Conservation (phyloP, 202 grass and related monocot species). For the Hordeum pubiflorum region DNA sequence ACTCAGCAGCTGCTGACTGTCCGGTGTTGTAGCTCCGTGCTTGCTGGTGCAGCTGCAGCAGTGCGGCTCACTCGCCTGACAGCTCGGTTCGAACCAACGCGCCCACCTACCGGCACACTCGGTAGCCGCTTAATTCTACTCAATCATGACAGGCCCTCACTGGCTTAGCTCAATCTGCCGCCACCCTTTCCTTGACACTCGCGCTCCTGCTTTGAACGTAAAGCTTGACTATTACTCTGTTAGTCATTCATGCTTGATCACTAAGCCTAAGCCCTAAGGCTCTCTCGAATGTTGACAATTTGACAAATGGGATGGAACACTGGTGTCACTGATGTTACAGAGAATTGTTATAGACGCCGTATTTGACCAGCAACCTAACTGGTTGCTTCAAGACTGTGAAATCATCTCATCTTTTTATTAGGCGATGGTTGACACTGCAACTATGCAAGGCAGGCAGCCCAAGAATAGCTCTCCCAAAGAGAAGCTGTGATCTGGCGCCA, state of each 20-base stretch:
- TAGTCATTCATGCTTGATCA: neutral
- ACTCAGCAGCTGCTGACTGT: neutral
- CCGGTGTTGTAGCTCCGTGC: neutral
- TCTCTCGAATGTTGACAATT: no score
- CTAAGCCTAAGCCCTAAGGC: neutral
- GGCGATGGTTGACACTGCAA: no score
- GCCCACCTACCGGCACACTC: neutral
- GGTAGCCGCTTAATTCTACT: neutral
- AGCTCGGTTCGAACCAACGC: conserved; percentile 12
- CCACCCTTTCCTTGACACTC: neutral
- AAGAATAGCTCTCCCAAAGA: no score
- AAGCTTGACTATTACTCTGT: neutral
- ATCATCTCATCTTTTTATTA: no score
- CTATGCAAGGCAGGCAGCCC: no score
- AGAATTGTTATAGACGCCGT: no score
- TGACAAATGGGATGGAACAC: no score
- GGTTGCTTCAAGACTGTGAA: no score
- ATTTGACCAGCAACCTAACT: no score
- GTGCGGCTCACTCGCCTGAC: neutral
- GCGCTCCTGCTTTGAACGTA: neutral
- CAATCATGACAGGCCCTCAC: neutral
- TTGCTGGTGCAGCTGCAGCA: conserved; percentile 6
- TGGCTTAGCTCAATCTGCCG: neutral
- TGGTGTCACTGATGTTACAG: no score
- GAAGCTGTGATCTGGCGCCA: no score